Evolutionary conservation across 2,329 filamentous ascomycete genomes (phyloP), one percentile per base, ranked within the genome.

Genomic region (Plectosphaerella sp.): DNA sequence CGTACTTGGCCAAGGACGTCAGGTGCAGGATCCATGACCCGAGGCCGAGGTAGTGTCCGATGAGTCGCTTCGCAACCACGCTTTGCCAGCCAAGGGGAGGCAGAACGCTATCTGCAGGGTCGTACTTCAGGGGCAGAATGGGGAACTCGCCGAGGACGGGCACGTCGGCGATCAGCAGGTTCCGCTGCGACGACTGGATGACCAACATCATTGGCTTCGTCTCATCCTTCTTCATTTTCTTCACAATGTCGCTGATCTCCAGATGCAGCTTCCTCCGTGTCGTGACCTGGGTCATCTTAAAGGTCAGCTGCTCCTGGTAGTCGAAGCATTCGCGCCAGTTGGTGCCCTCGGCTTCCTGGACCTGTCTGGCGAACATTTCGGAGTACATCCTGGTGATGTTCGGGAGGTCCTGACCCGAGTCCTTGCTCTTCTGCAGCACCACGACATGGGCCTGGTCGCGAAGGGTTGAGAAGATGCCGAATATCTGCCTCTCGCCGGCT

Each of bases 41-140:
- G n/a, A 99, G 81, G 52, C 91, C 90, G 14, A 99, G 80, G 65
- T 97, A 99, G 63, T 96, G 91, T 25, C 86, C 86, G 9, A 97
- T 87, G 10, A 97, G 74, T 24, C 93, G 84, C 62, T 90, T 91
- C 2, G 91, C 90, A 53, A 95, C 86, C 54, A 96, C 92, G 0
- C 84, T 78, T 67, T 97, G 94, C 94, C 94, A 99, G 2, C 91
- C 92, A 15, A 99, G 78, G 1, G 93, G 91, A 10, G 94, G 94
- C 5, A 97, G 76, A 37, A 91, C 87, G 67, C 89, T 91, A 64
- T 99, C 95, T 0, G 86, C 82, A 24, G 87, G 80, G 61, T 97
- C 91, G 54, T 90, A 87, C 62, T 87, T 87, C 47, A 99, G 78
- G 1, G 88, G 82, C 45, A 99, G 72, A 14, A 93, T 81, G 0